Base-by-base conservation (phyloP, 495 filamentous ascomycete genomes). In the Delitschia confertaspora region DNA sequence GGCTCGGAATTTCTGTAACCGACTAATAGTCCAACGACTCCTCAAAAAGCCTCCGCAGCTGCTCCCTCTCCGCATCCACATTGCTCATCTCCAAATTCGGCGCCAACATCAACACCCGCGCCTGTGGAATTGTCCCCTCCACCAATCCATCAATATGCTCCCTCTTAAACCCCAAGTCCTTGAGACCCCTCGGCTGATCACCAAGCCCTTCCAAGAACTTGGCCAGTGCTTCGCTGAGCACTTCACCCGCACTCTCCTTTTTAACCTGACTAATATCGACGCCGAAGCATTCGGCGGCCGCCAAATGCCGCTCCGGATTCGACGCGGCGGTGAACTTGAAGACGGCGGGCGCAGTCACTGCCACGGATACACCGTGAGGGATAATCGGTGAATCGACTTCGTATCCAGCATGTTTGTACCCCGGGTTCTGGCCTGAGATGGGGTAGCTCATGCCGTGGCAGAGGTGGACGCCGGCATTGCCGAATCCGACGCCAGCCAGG, bases 371-470 rank as follows among this genome's bases (percentile, higher is more conserved):
- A 17, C 93, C 93, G 65, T 96, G 93, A 0, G 91, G 89, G 57
- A 96, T 96, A 50, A 98, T 83, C 1, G 86, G 76, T 38, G 68
- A 50, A 11, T 71, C 60, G 11, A 88, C 78, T 0, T 77, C 64
- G 62, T 98, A 98, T 7, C 91, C 93, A 1, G 69, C 60, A 56
- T 98, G 91, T 56, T 77, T 76, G 60, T 96, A 95, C 5, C 79
- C 83, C 0, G 85, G 87, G 57, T 96, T 96, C 59, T 93, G 87
- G 26, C 85, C 81, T 18, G 85, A 88, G 53, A 96, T 91, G 4
- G 89, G 89, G 60, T 98, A 98, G 26, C 78, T 84, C 88, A 96
- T 94, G 42, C 88, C 91, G 58, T 98, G 91, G 65, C 91, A 98
- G 4, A 98, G 70, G 66, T 98, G 91, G 1, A 98, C 91, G 26